Evolutionary conservation across 768 basidiomycete genomes (phyloP).

Genomic region (Collybiopsis confluens): DNA sequence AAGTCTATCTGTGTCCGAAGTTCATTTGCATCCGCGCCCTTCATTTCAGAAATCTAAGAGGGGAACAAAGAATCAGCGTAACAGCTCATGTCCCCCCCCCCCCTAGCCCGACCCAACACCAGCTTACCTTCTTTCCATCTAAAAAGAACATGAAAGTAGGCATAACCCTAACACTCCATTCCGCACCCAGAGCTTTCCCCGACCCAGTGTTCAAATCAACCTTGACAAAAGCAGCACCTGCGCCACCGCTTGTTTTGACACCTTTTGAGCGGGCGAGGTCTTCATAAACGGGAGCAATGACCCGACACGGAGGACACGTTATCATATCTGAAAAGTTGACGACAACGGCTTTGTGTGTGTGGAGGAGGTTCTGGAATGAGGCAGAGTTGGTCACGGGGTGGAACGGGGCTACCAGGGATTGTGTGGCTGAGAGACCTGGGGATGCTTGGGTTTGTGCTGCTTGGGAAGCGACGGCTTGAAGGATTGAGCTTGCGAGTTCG

Average conservation of each 20-base stretch:
- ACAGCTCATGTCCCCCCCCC: not conserved
- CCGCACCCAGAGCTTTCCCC: constrained; percentile 53
- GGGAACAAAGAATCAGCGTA: not conserved
- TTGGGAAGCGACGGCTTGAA: constrained; percentile 54
- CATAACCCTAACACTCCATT: constrained; percentile 69
- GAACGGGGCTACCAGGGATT: constrained; percentile 57
- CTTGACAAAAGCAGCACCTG: constrained; percentile 75
- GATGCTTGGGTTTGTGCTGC: constrained; percentile 28
- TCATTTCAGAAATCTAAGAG: constrained; percentile 59
- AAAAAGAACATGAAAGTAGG: constrained; percentile 90
- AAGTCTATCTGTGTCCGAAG: constrained; percentile 71
- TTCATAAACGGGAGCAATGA: constrained; percentile 84
- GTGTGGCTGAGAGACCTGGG: constrained; percentile 35
- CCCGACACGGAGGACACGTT: constrained; percentile 73
- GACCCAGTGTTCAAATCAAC: constrained; percentile 75
- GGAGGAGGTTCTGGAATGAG: constrained; percentile 64
- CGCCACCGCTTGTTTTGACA: constrained; percentile 23
- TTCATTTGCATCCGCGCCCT: constrained; percentile 67
- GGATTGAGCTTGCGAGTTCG: constrained; percentile 46
- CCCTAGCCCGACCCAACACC: not conserved
- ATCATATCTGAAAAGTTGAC: constrained; percentile 77
- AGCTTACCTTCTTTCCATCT: constrained; percentile 62
- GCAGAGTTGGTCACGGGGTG: constrained; percentile 72
- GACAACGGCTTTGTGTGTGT: constrained; percentile 65
- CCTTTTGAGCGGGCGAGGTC: constrained; percentile 65